Conservation (phyloP, 1,284 basidiomycete genomes). For the Amylostereum areolatum region DNA sequence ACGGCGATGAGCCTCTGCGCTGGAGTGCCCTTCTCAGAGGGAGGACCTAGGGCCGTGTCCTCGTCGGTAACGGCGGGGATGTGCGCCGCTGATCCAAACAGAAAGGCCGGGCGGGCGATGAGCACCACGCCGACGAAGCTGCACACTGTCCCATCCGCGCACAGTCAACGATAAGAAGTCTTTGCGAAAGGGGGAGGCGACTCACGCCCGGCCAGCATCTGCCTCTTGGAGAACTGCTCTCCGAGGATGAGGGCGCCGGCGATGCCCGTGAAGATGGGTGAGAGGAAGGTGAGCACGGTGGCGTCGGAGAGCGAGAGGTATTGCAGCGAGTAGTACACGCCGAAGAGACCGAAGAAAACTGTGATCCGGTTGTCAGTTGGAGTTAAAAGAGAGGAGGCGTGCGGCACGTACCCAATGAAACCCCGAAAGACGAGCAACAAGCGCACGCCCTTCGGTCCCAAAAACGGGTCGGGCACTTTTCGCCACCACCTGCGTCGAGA, state of each 20-base stretch:
- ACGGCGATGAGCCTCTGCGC: conserved; percentile 31
- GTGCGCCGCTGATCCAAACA: conserved; percentile 23
- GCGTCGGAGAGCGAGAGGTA: conserved; percentile 62
- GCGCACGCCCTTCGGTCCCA: conserved; percentile 67
- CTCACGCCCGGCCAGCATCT: conserved; percentile 61
- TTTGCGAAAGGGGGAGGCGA: conserved; percentile 29
- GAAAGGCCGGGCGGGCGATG: conserved; percentile 34
- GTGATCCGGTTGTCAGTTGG: conserved; percentile 18
- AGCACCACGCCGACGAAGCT: conserved; percentile 48
- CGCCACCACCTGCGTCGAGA: conserved; percentile 32
- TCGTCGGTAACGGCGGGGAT: conserved; percentile 8
- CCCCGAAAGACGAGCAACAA: conserved; percentile 53
- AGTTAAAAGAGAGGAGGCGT: conserved; percentile 1
- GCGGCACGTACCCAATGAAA: conserved; percentile 46
- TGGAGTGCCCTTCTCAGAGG: conserved; percentile 18
- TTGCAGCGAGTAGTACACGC: conserved; percentile 64
- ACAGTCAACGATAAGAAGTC: conserved; percentile 27
- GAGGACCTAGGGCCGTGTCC: conserved; percentile 7
- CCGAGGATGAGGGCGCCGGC: conserved; percentile 63
- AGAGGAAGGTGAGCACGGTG: conserved; percentile 71
- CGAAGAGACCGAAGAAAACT: conserved; percentile 55
- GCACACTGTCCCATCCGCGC: conserved; percentile 20
- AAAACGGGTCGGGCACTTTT: conserved; percentile 57
- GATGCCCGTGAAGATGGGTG: conserved; percentile 63
- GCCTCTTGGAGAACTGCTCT: conserved; percentile 53